Evolutionary conservation across 352 stramenopile genomes (phyloP).

Genomic region (Globisporangium recalcitrans): DNA sequence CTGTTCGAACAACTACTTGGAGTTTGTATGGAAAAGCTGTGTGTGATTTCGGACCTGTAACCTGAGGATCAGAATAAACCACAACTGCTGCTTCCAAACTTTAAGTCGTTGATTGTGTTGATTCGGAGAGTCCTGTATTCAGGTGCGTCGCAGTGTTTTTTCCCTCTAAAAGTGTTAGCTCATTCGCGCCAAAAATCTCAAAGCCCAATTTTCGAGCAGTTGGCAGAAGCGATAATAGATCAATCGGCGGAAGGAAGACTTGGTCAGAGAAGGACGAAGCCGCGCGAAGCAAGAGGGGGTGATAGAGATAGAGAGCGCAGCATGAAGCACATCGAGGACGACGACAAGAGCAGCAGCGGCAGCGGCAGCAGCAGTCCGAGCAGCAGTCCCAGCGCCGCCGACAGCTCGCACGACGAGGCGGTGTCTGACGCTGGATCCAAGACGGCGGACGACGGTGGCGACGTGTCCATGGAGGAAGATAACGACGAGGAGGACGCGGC

Average conservation of each 20-base stretch:
- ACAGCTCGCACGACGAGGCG: slow-evolving; percentile 16
- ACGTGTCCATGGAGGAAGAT: slow-evolving; percentile 24
- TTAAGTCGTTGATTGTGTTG: too few species aligned
- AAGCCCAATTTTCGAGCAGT: neutral
- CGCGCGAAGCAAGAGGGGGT: neutral
- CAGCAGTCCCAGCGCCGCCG: slow-evolving; percentile 27
- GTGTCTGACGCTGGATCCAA: slow-evolving; percentile 10
- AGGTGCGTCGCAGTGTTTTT: too few species aligned
- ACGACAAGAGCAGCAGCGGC: slow-evolving; percentile 28
- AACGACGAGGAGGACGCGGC: slow-evolving; percentile 27
- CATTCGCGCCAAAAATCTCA: neutral
- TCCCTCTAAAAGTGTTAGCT: too few species aligned
- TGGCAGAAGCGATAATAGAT: neutral
- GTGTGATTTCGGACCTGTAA: too few species aligned
- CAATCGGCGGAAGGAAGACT: neutral
- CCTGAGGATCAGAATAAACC: too few species aligned
- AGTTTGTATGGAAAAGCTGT: too few species aligned
- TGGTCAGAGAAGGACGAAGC: slow-evolving; percentile 1
- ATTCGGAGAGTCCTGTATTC: too few species aligned
- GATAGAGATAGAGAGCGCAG: neutral
- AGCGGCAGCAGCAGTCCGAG: slow-evolving; percentile 16
- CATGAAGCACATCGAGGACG: slow-evolving; percentile 26
- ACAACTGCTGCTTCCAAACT: too few species aligned
- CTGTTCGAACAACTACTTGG: too few species aligned
- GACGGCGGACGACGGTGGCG: slow-evolving; percentile 17